Percentiles rank a stretch among this genome's conserved stretches.
These are phyloP conservation scores for Solanum hybrid DNA, from an alignment of 305 asterid genomes.

Conservation along the genomic window DNA sequence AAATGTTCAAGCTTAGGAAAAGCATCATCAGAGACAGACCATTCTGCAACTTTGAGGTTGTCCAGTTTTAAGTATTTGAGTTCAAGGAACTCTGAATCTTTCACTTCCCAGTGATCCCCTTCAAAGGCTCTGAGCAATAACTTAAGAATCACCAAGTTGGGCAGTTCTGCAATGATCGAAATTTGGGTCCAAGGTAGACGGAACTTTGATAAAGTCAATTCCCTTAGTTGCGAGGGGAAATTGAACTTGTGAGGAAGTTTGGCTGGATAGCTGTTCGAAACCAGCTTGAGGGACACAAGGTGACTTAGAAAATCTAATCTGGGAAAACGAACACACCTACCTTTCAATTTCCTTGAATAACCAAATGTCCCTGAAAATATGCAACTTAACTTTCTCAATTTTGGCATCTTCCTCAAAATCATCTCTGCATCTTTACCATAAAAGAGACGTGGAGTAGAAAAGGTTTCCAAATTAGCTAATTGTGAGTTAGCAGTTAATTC, in stretches of 20 bases:
- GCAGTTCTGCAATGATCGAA: slow-evolving; percentile 10
- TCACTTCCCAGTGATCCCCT: slow-evolving; percentile 18
- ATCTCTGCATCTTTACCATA: slow-evolving; percentile 5
- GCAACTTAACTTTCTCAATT: slow-evolving; percentile 18
- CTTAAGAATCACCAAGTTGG: slow-evolving; percentile 21
- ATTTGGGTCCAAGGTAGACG: slow-evolving; percentile 18
- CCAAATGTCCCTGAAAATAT: neutral
- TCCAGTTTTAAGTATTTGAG: slow-evolving; percentile 19
- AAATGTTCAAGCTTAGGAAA: slow-evolving; percentile 18
- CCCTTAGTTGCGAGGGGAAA: slow-evolving; percentile 14
- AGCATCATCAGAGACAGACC: slow-evolving; percentile 8
- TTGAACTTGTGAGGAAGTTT: neutral
- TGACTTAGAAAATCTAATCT: neutral
- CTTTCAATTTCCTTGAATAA: neutral
- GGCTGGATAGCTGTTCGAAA: neutral
- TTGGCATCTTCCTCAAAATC: slow-evolving; percentile 15
- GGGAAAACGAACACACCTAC: slow-evolving; percentile 6
- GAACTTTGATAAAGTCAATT: slow-evolving; percentile 12
- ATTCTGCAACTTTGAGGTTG: slow-evolving; percentile 1
- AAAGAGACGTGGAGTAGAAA: slow-evolving; percentile 8
- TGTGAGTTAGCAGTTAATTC: neutral
- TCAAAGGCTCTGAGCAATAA: slow-evolving; percentile 4
- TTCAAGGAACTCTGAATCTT: slow-evolving; percentile 14
- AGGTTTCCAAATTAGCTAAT: slow-evolving; percentile 5
- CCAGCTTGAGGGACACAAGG: slow-evolving; percentile 6